These are phyloP conservation scores for Penicillium riverlandense DNA, from an alignment of 495 filamentous ascomycete genomes.

Conservation along the genomic window DNA sequence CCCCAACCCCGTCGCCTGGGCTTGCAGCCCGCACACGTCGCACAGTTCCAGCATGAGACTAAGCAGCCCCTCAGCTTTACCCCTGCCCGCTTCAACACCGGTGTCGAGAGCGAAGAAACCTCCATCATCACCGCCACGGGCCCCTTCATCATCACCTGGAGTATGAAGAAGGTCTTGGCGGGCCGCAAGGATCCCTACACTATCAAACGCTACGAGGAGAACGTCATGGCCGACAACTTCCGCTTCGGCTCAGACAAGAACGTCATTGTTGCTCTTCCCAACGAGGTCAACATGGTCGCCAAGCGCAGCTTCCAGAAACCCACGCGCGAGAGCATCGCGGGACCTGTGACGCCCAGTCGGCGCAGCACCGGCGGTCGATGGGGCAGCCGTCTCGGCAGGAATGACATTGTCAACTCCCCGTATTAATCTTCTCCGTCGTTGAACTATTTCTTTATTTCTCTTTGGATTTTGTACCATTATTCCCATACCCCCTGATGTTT, in stretches of 20 bases:
- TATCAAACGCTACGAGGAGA: constrained; percentile 92
- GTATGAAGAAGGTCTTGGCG: constrained; percentile 73
- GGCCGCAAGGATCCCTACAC: constrained; percentile 82
- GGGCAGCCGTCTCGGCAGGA: constrained; percentile 54
- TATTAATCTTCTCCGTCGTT: constrained; percentile 43
- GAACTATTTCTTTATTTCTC: constrained; percentile 3
- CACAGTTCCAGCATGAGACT: constrained; percentile 95
- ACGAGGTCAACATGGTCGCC: constrained; percentile 96
- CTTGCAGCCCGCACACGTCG: constrained; percentile 81
- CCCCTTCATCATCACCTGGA: constrained; percentile 97
- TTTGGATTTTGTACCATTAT: constrained; percentile 19
- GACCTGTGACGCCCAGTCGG: constrained; percentile 48
- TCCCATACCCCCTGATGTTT: constrained; percentile 34
- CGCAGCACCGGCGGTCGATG: constrained; percentile 31
- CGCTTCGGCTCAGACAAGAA: constrained; percentile 95
- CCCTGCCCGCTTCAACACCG: constrained; percentile 88
- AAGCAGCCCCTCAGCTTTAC: constrained; percentile 82
- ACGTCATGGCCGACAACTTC: constrained; percentile 99
- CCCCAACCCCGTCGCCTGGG: constrained; percentile 88
- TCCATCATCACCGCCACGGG: constrained; percentile 96
- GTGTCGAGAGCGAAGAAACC: constrained; percentile 69
- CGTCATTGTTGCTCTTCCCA: constrained; percentile 91
- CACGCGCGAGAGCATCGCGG: constrained; percentile 85
- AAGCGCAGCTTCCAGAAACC: constrained; percentile 78
- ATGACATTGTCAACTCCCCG: constrained; percentile 80